phyloP scores from a whole-genome alignment of 352 stramenopile genomes.

The Pythium phragmiticola region DNA sequence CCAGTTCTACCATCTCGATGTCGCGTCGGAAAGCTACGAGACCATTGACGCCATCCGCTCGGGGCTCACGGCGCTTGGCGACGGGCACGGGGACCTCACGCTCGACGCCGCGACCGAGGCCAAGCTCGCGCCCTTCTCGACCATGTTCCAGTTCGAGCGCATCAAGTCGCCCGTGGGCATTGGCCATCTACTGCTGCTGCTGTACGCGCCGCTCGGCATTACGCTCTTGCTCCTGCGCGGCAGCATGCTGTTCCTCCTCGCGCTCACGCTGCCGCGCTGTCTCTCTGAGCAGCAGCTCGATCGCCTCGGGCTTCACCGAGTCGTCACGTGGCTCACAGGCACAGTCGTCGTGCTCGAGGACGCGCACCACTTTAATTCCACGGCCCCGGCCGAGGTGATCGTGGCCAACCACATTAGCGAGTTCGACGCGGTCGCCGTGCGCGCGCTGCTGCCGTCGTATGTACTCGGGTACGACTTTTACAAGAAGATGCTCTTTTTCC shows the following conservation, averaged over 20 bases:
- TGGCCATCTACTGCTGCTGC: conserved; percentile 44
- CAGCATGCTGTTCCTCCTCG: conserved; percentile 37
- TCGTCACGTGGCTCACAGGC: conserved; percentile 45
- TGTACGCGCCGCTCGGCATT: conserved; percentile 60
- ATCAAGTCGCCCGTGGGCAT: conserved; percentile 48
- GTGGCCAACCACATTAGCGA: conserved; percentile 80
- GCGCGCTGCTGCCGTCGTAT: conserved; percentile 41
- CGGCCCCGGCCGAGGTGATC: conserved; percentile 39
- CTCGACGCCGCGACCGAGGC: conserved; percentile 18
- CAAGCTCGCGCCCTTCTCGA: conserved; percentile 25
- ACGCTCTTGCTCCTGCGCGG: conserved; percentile 45
- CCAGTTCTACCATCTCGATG: conserved; percentile 21
- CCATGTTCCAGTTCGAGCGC: conserved; percentile 72
- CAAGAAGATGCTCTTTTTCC: conserved; percentile 76
- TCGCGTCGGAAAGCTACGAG: conserved; percentile 21
- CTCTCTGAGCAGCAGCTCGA: conserved; percentile 52
- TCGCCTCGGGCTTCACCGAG: conserved; percentile 33
- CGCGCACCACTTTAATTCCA: conserved; percentile 34
- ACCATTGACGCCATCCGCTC: conserved; percentile 24
- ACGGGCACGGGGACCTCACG: conserved; percentile 16
- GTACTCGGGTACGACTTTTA: conserved; percentile 84
- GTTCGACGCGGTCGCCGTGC: conserved; percentile 62
- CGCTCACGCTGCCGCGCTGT: conserved; percentile 41
- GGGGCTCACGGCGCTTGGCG: conserved; percentile 23
- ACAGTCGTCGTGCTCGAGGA: conserved; percentile 47